Evolutionary conservation across 768 basidiomycete species (phyloP), one percentile per base, ranked within the genome.

Genomic region (Brasilioporus rufonigricans): DNA sequence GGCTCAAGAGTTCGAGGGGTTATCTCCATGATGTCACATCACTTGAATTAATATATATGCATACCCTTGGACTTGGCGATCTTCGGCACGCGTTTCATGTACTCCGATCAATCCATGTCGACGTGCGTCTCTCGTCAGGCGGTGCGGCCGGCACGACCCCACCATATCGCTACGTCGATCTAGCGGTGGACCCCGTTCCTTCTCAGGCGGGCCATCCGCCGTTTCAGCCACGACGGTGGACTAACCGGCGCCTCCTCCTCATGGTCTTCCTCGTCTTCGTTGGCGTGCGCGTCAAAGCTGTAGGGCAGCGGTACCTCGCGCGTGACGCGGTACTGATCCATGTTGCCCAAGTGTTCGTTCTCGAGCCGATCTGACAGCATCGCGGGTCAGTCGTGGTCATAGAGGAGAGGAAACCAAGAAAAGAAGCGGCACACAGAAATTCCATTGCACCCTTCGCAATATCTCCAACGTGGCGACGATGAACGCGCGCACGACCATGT

Each of bases 271-370:
- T 9, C 27, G 5, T 12, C 77, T 18, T 76, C 77, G 26, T 72
- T 65, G 43, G 81, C 75, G 52, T 73, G 63, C 27, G 56, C 50
- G 45, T 85, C 80, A 48, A 85, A 73, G 2, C 74, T 66, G 68
- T 95, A 96, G 3, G 92, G 93, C 19, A 96, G 73, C 0, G 91
- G 89, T 10, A 93, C 84, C 64, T 96, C 91, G 27, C 87, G 78
- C 3, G 89, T 93, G 40, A 89, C 86, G 23, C 93, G 90, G 68
- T 91, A 79, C 91, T 7, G 45, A 26, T 48, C 91, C 70, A 91
- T 83, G 68, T 97, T 96, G 76, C 91, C 89, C 18, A 95, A 74
- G 61, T 97, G 94, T 72, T 96, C 93, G 72, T 90, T 93, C 70
- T 95, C 91, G 39, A 92, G 72, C 58, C 91, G 89, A 68, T 81